Conservation (phyloP, 2,329 filamentous ascomycete genomes). For the Colletotrichum melonis region DNA sequence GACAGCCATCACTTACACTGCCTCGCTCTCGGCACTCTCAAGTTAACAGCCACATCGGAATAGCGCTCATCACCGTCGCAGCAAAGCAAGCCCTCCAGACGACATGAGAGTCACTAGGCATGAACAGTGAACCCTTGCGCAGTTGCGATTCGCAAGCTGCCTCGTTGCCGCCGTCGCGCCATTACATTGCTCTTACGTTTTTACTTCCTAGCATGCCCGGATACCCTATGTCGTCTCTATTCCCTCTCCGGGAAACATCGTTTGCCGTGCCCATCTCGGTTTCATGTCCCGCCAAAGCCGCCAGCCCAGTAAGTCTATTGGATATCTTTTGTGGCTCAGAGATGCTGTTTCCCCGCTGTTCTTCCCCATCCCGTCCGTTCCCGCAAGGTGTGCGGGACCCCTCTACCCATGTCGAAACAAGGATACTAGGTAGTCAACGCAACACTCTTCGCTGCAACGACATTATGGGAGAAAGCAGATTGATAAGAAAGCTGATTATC, state of each 20-base stretch:
- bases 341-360: neutral
- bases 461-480: neutral
- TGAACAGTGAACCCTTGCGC: neutral
- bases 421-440: neutral
- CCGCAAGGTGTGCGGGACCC: neutral
- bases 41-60: neutral
- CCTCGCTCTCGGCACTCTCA: neutral
- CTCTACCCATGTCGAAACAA: neutral
- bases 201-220: neutral
- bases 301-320: neutral
- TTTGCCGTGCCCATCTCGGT: slow-evolving; percentile 10
- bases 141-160: too few species aligned
- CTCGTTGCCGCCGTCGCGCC: neutral
- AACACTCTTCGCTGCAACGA: neutral
- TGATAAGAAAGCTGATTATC: slow-evolving; percentile 14
- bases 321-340: neutral
- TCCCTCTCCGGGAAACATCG: neutral
- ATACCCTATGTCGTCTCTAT: neutral
- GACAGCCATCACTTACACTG: neutral
- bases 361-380: slow-evolving; percentile 11
- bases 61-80: neutral
- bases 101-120: neutral
- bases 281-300: slow-evolving; percentile 14
- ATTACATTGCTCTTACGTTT: neutral
- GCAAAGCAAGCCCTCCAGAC: neutral